These are phyloP conservation scores for Pyrus pyrifolia DNA, from an alignment of 306 rosid genomes.

Conservation along the genomic window DNA sequence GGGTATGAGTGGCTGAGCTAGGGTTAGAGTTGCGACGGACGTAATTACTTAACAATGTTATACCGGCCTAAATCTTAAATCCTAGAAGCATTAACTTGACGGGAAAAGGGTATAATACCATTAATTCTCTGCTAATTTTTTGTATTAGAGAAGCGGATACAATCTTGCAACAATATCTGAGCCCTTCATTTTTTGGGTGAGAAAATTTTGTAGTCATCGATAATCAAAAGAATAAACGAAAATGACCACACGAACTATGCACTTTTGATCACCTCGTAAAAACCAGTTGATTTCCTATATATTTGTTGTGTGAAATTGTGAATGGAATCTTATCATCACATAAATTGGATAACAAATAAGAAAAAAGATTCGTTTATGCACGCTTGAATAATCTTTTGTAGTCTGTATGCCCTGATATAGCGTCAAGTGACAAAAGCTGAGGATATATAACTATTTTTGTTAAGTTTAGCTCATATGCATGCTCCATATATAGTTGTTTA, in stretches of 20 bases:
- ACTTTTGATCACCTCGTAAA: not conserved
- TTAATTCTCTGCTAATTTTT: no score
- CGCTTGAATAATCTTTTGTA: not conserved
- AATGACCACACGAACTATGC: not conserved
- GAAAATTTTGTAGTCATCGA: not conserved
- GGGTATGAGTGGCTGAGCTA: no score
- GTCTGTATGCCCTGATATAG: not conserved
- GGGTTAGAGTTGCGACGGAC: no score
- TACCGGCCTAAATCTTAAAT: no score
- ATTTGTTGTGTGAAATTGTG: not conserved
- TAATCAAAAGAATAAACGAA: not conserved
- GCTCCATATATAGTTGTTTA: no score
- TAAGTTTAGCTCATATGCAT: no score
- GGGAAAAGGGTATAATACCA: no score
- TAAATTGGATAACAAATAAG: not conserved
- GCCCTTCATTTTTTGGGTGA: not conserved
- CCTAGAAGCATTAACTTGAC: no score
- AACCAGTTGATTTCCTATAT: not conserved
- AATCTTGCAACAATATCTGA: not conserved
- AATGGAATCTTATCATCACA: not conserved
- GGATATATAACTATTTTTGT: not conserved
- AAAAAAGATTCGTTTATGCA: not conserved
- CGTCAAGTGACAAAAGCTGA: not conserved
- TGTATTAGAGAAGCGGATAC: no score
- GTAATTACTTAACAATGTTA: no score